A percentile compares a stretch with the other conserved stretches of the same genome.
phyloP scores from a whole-genome alignment of 2,329 filamentous ascomycete genomes.

The Ophiostoma perfectum region DNA sequence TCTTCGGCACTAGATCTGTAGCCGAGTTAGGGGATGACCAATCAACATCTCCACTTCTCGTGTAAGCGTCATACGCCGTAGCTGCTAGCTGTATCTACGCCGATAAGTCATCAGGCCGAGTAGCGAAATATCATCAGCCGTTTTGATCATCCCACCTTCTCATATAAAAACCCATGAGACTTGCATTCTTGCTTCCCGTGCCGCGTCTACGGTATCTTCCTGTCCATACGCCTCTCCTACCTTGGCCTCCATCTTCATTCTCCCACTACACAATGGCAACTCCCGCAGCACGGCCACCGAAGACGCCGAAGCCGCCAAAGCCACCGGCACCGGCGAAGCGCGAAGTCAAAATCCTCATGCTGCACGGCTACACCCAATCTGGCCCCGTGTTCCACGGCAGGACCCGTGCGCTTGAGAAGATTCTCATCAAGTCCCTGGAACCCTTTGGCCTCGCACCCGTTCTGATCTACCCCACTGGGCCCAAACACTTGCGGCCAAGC shows the following conservation, averaged over 20 bases:
- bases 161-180: conserved; percentile 3
- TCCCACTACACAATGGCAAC: conserved; percentile 9
- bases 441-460: conserved; percentile 49
- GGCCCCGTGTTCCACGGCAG: conserved; percentile 80
- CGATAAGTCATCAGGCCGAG: background rate
- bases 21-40: background rate
- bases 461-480: conserved; percentile 65
- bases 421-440: conserved; percentile 66
- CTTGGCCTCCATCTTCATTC: background rate
- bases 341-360: conserved; percentile 66
- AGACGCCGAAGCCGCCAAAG: conserved; percentile 28
- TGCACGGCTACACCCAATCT: conserved; percentile 88
- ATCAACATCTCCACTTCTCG: conserved; percentile 1
- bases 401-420: conserved; percentile 79
- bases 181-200: background rate
- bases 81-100: background rate
- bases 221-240: background rate
- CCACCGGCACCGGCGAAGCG: conserved; percentile 40
- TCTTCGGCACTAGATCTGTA: background rate
- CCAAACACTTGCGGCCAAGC: conserved; percentile 54
- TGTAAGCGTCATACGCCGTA: background rate
- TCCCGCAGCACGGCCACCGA: background rate
- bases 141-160: background rate
- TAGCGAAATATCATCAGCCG: background rate
- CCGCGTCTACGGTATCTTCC: background rate